These are phyloP conservation scores for Penicillium bovifimosum DNA, from an alignment of 495 filamentous ascomycete genomes.

Conservation along the genomic window DNA sequence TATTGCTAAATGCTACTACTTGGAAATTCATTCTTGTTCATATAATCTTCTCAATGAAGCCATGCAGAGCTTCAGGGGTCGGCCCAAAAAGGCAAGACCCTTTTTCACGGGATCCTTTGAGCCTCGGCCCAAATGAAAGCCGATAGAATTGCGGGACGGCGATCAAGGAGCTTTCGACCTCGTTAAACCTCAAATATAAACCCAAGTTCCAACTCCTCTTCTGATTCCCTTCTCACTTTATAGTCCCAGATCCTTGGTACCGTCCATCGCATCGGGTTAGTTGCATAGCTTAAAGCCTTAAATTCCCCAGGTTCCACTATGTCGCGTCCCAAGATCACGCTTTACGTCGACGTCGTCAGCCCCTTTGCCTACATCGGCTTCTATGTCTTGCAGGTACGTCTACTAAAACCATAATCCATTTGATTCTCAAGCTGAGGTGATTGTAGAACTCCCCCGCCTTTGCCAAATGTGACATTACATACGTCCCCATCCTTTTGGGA, in stretches of 20 bases:
- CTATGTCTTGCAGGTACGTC: slow-evolving; percentile 50
- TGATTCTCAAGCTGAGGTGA: background rate
- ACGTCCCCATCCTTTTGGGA: slow-evolving; percentile 64
- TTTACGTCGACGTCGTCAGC: slow-evolving; percentile 65
- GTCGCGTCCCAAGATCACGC: slow-evolving; percentile 53
- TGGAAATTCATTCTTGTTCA: no score
- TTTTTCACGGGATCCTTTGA: no score
- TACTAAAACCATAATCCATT: slow-evolving; percentile 12
- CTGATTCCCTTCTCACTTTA: background rate
- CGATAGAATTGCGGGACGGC: no score
- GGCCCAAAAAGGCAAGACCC: no score
- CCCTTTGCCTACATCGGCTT: slow-evolving; percentile 69
- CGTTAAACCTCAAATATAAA: no score
- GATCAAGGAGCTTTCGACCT: background rate
- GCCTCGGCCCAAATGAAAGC: no score
- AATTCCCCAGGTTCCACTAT: slow-evolving; percentile 22
- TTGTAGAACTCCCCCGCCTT: slow-evolving; percentile 58
- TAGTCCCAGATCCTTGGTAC: background rate
- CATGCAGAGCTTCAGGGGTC: no score
- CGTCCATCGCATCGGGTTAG: background rate
- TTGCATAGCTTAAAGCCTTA: background rate
- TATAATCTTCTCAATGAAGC: no score
- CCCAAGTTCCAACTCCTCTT: background rate
- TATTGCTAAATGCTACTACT: no score
- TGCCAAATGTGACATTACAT: slow-evolving; percentile 52